Evolutionary conservation across 1,284 basidiomycete species (phyloP).

Genomic region (Volvariella surrecta): DNA sequence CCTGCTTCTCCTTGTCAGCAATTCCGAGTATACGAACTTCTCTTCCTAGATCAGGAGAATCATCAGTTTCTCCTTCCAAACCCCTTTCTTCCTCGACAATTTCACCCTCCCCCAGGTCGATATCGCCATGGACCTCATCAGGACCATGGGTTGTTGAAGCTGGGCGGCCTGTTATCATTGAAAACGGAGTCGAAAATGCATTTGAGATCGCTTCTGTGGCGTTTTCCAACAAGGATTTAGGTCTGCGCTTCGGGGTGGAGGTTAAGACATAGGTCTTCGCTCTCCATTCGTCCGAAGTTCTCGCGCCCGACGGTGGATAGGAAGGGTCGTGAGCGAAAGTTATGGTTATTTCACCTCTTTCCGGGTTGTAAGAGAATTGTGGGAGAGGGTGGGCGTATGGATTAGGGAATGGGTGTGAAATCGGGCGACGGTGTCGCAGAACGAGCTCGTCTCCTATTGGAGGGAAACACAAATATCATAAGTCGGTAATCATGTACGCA

Average conservation of each 20-base stretch:
- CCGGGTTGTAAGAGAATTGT: slow-evolving; percentile 48
- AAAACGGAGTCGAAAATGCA: slow-evolving; percentile 43
- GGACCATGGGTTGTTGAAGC: slow-evolving; percentile 40
- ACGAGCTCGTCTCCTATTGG: slow-evolving; percentile 49
- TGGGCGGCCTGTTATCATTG: slow-evolving; percentile 35
- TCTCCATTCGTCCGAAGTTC: slow-evolving; percentile 40
- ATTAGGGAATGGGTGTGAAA: slow-evolving; percentile 69
- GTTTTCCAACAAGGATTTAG: slow-evolving; percentile 58
- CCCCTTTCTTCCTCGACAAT: slow-evolving; percentile 66
- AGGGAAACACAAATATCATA: background rate
- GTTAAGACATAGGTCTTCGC: slow-evolving; percentile 52
- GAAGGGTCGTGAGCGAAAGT: slow-evolving; percentile 54
- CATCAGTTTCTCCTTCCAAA: slow-evolving; percentile 70
- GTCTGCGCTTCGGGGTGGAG: slow-evolving; percentile 55
- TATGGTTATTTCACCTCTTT: slow-evolving; percentile 50
- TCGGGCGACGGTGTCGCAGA: slow-evolving; percentile 64
- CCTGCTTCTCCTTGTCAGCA: slow-evolving; percentile 12
- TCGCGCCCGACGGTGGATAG: slow-evolving; percentile 34
- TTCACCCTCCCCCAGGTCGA: slow-evolving; percentile 69
- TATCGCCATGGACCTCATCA: slow-evolving; percentile 56
- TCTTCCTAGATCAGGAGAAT: slow-evolving; percentile 45
- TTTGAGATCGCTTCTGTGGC: slow-evolving; percentile 55
- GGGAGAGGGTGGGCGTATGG: slow-evolving; percentile 68
- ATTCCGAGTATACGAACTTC: slow-evolving; percentile 25
- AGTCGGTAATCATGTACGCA: background rate